Percentiles rank a stretch among this genome's conserved stretches.
Conservation (phyloP, 192 early-diverging fungal genomes). For the Rhizophlyctis rosea region DNA sequence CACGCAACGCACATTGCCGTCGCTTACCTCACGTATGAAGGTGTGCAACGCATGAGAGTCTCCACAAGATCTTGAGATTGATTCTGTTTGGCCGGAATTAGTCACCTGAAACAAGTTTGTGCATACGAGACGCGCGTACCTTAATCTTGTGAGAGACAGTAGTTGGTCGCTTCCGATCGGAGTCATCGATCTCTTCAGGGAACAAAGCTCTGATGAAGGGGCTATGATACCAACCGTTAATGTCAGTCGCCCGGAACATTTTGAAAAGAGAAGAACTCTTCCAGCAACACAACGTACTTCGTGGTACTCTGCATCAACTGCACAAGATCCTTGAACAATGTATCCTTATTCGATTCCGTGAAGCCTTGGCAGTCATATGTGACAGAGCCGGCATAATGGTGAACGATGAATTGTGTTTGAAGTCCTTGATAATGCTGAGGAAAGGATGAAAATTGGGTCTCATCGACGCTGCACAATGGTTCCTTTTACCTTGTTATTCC, state of each 20-base stretch:
- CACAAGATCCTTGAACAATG: constrained; percentile 89
- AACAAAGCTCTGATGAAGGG: constrained; percentile 78
- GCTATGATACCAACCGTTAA: too few species aligned
- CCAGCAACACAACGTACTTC: constrained; percentile 9
- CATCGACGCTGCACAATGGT: constrained; percentile 61
- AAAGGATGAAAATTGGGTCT: constrained; percentile 70
- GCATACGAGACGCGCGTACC: constrained; percentile 37
- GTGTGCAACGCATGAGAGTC: constrained; percentile 93
- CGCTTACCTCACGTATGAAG: constrained; percentile 87
- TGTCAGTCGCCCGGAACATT: too few species aligned
- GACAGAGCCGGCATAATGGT: constrained; percentile 97
- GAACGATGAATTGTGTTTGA: constrained; percentile 58
- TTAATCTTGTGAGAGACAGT: constrained; percentile 98
- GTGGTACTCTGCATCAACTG: constrained; percentile 74
- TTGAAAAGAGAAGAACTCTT: not conserved
- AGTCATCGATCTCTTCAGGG: constrained; percentile 84
- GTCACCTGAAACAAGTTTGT: not conserved
- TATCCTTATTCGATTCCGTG: constrained; percentile 98
- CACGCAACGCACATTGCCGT: constrained; percentile 1
- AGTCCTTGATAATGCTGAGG: constrained; percentile 55
- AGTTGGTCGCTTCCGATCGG: constrained; percentile 94
- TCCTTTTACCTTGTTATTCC: constrained; percentile 35
- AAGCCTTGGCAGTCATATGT: constrained; percentile 88
- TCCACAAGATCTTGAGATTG: constrained; percentile 79
- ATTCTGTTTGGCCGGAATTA: constrained; percentile 14